phyloP scores from a whole-genome alignment of 1,284 basidiomycete species.

The Thelephora terrestris region DNA sequence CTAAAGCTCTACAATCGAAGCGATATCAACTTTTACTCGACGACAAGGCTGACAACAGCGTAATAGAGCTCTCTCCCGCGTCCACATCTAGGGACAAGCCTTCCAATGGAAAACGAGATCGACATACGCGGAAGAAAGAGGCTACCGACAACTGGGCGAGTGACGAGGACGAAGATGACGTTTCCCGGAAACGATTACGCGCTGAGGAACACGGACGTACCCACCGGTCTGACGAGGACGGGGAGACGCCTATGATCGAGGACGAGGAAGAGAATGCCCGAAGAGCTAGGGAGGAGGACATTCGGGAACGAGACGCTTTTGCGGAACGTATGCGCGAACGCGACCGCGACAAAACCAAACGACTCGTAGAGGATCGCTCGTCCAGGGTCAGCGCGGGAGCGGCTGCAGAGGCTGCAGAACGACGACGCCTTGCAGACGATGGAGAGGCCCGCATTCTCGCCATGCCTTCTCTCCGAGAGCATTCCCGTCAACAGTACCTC shows the following conservation, averaged over 20 bases:
- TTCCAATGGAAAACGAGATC: constrained; percentile 44
- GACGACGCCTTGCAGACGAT: constrained; percentile 82
- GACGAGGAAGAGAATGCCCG: constrained; percentile 67
- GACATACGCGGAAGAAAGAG: constrained; percentile 71
- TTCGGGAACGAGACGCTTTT: constrained; percentile 87
- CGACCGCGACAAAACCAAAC: constrained; percentile 82
- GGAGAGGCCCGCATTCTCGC: constrained; percentile 65
- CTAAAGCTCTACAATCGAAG: constrained; percentile 59
- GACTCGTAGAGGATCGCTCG: constrained; percentile 87
- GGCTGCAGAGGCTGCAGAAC: constrained; percentile 69
- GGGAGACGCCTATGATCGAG: constrained; percentile 35
- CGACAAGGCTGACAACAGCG: constrained; percentile 41
- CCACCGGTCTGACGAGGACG: constrained; percentile 19
- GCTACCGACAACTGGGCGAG: constrained; percentile 78
- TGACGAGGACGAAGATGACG: constrained; percentile 68
- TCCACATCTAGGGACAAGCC: constrained; percentile 38
- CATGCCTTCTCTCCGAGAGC: constrained; percentile 75
- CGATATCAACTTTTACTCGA: constrained; percentile 76
- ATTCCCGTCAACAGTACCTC: constrained; percentile 89
- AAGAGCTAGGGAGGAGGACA: constrained; percentile 68
- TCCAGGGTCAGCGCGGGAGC: constrained; percentile 64
- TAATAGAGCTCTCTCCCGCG: constrained; percentile 32
- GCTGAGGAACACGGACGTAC: constrained; percentile 30
- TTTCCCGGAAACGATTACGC: constrained; percentile 50
- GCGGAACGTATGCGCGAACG: constrained; percentile 79